These are phyloP conservation scores for Populus ilicifolia DNA, from an alignment of 345 rosid species.

Conservation along the genomic window DNA sequence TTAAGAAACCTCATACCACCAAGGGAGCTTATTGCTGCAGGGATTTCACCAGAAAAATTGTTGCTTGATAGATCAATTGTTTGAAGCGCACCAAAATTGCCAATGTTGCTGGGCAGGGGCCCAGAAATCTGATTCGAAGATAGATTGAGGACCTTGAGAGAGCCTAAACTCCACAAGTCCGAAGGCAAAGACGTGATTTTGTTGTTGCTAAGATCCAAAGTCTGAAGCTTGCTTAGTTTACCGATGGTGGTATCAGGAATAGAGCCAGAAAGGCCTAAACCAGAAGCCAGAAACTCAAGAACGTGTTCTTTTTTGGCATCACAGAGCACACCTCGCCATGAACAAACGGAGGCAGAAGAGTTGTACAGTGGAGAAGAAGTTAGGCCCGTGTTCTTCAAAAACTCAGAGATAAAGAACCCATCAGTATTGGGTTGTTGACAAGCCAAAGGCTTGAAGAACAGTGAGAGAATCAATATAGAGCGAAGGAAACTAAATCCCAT, in stretches of 20 bases:
- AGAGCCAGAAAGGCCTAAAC: slow-evolving; percentile 61
- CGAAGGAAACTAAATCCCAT: slow-evolving; percentile 60
- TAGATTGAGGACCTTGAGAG: slow-evolving; percentile 63
- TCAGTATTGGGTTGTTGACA: slow-evolving; percentile 87
- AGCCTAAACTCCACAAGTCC: slow-evolving; percentile 83
- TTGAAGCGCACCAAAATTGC: slow-evolving; percentile 72
- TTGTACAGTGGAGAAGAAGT: slow-evolving; percentile 35
- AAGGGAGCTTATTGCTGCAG: slow-evolving; percentile 61
- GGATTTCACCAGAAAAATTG: slow-evolving; percentile 70
- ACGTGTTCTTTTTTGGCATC: slow-evolving; percentile 53
- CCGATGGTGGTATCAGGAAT: slow-evolving; percentile 86
- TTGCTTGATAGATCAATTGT: slow-evolving; percentile 66
- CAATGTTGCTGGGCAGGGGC: slow-evolving; percentile 65
- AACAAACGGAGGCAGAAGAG: slow-evolving; percentile 60
- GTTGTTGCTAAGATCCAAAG: slow-evolving; percentile 82
- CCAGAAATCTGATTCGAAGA: slow-evolving; percentile 74
- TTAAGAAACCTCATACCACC: slow-evolving; percentile 54
- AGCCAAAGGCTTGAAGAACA: slow-evolving; percentile 47
- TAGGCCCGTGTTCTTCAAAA: slow-evolving; percentile 57
- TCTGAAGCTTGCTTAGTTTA: slow-evolving; percentile 68
- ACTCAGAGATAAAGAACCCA: slow-evolving; percentile 67
- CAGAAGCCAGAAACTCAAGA: slow-evolving; percentile 45
- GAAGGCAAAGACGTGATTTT: slow-evolving; percentile 72
- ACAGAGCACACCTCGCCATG: slow-evolving; percentile 70
- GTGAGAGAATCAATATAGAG: slow-evolving; percentile 51